Base-by-base conservation (phyloP, 106 monocot species). In the Triglochin maritima region DNA sequence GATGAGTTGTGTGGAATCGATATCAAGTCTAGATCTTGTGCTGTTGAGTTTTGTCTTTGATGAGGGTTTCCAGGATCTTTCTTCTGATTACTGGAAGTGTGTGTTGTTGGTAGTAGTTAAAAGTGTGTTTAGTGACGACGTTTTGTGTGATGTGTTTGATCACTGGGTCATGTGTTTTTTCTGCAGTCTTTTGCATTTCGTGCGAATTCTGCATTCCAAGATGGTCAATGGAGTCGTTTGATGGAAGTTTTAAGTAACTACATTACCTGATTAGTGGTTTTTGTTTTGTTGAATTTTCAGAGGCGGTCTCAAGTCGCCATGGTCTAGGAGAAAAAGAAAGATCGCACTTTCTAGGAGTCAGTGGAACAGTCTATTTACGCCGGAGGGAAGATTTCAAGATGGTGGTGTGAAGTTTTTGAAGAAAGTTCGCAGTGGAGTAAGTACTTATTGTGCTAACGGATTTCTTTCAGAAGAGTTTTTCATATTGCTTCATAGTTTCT, bases 401-500 rank as follows among this genome's bases (percentile, higher is more conserved):
- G 67, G 67, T 59, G 67, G 67, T 51, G 74, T 83, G 50, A 83
- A 78, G 64, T 76, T 96, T 83, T 74, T 96, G 46, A 90, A 88
- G 66, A 96, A 78, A 91, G 90, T 85, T 61, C 79, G 90, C 47
- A 83, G 85, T 71, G 87, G 88, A 51, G 95, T 96, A 84, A 80
- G 87, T 45, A 72, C 47, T 68, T 69, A 1, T 41, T 57, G 50
- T 9, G 49, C 10, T 74, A 56, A 46, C 13, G 9, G 57, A 11
- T 46, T 4, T n/a, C 7, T 46, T 11, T 66, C 55, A 17, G 4
- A 62, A 41, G 13, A 29, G 6, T 53, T 67, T 11, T 17, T 63
- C 11, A 14, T 62, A 65, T 50, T 50, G 12, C 16, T 17, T 63
- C 11, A 7, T 52, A 50, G 29, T 44, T 50, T 43, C 12, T 53